These are phyloP conservation scores for Avena sativa DNA, from an alignment of 176 grass and related monocot genomes.

Conservation along the genomic window DNA sequence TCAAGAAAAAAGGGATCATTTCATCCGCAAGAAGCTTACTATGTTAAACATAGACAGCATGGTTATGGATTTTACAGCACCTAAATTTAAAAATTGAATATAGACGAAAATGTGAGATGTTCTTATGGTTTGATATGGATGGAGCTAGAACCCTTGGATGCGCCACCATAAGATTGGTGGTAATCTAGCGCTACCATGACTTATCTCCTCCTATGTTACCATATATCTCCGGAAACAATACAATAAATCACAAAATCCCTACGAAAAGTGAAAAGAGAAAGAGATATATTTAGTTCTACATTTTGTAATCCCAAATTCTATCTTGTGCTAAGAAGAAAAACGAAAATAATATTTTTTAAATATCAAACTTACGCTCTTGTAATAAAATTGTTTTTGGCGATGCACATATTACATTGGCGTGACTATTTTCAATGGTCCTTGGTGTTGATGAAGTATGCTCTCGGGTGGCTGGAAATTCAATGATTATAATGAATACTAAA, in stretches of 20 bases:
- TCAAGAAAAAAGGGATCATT: neutral
- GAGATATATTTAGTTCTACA: neutral
- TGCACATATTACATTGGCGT: neutral
- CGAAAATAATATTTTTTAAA: neutral
- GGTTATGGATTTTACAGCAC: neutral
- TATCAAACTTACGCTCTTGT: neutral
- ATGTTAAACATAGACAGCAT: neutral
- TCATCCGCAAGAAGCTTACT: slow-evolving; percentile 3
- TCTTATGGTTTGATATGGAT: neutral
- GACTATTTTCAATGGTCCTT: neutral
- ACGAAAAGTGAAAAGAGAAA: neutral
- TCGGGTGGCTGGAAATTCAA: neutral
- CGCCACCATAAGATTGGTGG: neutral
- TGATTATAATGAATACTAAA: neutral
- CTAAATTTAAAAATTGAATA: neutral
- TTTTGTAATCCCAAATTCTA: neutral
- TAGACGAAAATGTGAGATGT: neutral
- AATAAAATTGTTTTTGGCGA: neutral
- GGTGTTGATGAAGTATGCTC: neutral
- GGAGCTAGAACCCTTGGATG: neutral
- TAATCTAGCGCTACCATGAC: neutral
- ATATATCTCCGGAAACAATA: neutral
- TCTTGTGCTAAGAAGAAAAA: neutral
- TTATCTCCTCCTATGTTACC: neutral
- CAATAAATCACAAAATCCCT: neutral